These are phyloP conservation scores for Colletotrichum sp. DNA, from an alignment of 2,329 filamentous ascomycete species.

Conservation along the genomic window DNA sequence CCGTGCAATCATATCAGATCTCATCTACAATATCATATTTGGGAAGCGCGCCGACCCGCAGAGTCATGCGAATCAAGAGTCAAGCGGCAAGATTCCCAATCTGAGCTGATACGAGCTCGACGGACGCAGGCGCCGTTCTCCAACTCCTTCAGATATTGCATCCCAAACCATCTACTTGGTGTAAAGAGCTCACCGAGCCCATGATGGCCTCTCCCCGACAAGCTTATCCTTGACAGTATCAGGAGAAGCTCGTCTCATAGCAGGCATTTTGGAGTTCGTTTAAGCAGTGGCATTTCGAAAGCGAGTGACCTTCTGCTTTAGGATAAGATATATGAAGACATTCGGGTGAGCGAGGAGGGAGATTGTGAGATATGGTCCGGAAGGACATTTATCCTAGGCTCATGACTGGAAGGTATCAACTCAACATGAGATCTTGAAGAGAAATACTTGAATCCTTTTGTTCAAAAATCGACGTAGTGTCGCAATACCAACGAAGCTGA, in stretches of 20 bases:
- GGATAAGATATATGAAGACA: not conserved
- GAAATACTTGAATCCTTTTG: not conserved
- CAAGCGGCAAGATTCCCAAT: not conserved
- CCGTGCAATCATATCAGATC: not conserved
- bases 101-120: not conserved
- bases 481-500: not conserved
- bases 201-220: rapidly evolving
- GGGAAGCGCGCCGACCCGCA: not conserved
- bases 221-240: not conserved
- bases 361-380: not conserved
- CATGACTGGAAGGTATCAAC: not conserved
- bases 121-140: not conserved
- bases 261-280: not conserved
- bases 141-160: not conserved
- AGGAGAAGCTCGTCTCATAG: not conserved
- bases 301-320: not conserved
- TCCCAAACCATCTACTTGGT: rapidly evolving
- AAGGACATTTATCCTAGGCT: not conserved
- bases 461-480: not conserved
- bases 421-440: not conserved
- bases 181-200: not conserved
- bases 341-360: not conserved
- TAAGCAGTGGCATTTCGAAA: not conserved
- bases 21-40: not conserved
- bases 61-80: not conserved